phyloP scores from a whole-genome alignment of 1,284 basidiomycete species.

The Leccinum fallax region DNA sequence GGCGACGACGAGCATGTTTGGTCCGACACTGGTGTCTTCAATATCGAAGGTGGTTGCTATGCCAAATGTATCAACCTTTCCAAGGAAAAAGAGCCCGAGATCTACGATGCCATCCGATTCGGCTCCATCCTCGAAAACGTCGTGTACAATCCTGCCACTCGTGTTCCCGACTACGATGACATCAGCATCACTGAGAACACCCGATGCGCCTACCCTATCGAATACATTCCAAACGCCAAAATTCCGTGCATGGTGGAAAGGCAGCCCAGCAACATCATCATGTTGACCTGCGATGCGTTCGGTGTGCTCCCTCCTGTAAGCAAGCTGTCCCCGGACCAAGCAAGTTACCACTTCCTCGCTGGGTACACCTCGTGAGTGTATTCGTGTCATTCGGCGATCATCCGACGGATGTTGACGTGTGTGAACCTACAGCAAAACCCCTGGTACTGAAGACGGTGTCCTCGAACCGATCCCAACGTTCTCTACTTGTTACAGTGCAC shows the following conservation, averaged over 20 bases:
- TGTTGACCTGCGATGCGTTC: slow-evolving; percentile 98
- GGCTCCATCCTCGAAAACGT: slow-evolving; percentile 99
- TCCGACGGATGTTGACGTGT: slow-evolving; percentile 3
- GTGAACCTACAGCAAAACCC: slow-evolving; percentile 67
- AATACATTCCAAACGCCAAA: slow-evolving; percentile 94
- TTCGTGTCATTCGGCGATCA: background rate
- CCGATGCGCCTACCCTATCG: slow-evolving; percentile 97
- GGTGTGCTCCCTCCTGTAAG: slow-evolving; percentile 97
- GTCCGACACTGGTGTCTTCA: slow-evolving; percentile 98
- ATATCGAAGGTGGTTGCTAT: slow-evolving; percentile 99
- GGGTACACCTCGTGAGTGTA: slow-evolving; percentile 87
- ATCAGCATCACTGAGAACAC: slow-evolving; percentile 98
- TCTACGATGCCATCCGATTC: slow-evolving; percentile 93
- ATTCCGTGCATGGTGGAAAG: slow-evolving; percentile 86
- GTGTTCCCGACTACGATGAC: slow-evolving; percentile 95
- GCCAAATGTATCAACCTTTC: slow-evolving; percentile 98
- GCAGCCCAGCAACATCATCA: slow-evolving; percentile 95
- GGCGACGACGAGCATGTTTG: slow-evolving; percentile 99
- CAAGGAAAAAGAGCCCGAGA: slow-evolving; percentile 97
- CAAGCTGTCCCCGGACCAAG: slow-evolving; percentile 91
- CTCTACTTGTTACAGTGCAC: slow-evolving; percentile 98
- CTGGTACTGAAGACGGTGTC: slow-evolving; percentile 98
- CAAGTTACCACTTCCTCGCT: slow-evolving; percentile 96
- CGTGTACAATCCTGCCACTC: slow-evolving; percentile 90
- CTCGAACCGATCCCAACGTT: slow-evolving; percentile 98